Base-by-base conservation (phyloP, 192 early-diverging fungal genomes). In the Coemansia sp. region DNA sequence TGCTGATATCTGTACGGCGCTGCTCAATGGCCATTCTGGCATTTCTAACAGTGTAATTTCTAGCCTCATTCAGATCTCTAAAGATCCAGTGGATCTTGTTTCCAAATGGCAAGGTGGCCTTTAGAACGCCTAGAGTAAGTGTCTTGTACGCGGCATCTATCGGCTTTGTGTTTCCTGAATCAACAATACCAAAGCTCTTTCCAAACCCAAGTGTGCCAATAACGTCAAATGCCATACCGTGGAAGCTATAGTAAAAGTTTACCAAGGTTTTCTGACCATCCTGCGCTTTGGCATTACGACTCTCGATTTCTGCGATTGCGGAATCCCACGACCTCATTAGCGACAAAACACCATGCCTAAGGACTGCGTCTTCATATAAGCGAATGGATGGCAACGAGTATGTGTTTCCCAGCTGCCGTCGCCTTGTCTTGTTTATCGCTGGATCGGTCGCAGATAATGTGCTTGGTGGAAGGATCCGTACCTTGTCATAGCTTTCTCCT, bases 121-220 rank as follows among this genome's bases (percentile, higher is more conserved):
- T 59, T 28, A 75, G 37, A 0, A 62, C 52, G 4, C 59, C 53
- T 1, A 80, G 28, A 5, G 21, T 30, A 13, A 75, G 31, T 20
- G 63, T 20, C 25, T 57, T 68, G 34, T 69, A 66, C 52, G 68
- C 10, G 0, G 58, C 43, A 58, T 82, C 70, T 4, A 66, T 63
- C 9, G 72, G 64, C 13, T 21, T 26, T 21, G 43, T 59, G 26
- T 69, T 48, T 28, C 63, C 71, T 2, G 23, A 48, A 18, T 23
- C 31, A 4, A 65, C 7, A 13, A 77, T 31, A 3, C 48, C 49
- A 39, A 82, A 82, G 35, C 58, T 69, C 6, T 45, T 26, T n/a
- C 79, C 79, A 53, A 69, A 77, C 2, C 74, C 79, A 18, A 82
- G 59, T 15, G 33, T 42, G 6, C 79, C 74, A 21, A 82, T 73